These are phyloP conservation scores for Aureobasidium sp. DNA, from an alignment of 2,329 filamentous ascomycete species.

Conservation along the genomic window DNA sequence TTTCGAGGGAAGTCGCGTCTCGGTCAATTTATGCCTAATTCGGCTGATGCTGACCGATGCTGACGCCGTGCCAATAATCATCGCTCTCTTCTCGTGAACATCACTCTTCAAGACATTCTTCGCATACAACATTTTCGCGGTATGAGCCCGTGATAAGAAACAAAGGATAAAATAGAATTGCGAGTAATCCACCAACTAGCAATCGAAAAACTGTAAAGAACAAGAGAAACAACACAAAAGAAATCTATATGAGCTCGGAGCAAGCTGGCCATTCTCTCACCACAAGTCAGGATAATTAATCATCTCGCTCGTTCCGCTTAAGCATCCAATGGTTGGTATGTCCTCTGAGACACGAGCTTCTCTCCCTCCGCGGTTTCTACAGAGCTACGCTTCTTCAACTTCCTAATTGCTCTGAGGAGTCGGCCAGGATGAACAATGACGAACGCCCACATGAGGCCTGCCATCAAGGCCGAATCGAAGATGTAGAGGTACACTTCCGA, in stretches of 20 bases:
- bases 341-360: neutral
- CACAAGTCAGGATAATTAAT: neutral
- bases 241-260: neutral
- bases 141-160: too few relatives aligned
- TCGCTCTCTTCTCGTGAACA: neutral
- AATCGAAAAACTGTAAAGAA: too few relatives aligned
- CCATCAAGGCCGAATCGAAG: slow-evolving; percentile 17
- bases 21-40: neutral
- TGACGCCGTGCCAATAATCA: neutral
- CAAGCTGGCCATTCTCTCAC: neutral
- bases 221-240: neutral
- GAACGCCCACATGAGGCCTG: slow-evolving; percentile 9
- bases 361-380: neutral
- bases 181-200: too few relatives aligned
- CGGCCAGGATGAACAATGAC: slow-evolving; percentile 8
- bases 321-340: neutral
- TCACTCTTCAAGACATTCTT: neutral
- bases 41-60: neutral
- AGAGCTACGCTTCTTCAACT: slow-evolving; percentile 1
- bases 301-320: neutral
- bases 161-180: too few relatives aligned
- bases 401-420: neutral
- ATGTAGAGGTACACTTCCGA: slow-evolving; percentile 17
- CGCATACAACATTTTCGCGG: neutral
- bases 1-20: neutral